phyloP scores from a whole-genome alignment of 164 flowering plant genomes.

The Platanus orientalis region DNA sequence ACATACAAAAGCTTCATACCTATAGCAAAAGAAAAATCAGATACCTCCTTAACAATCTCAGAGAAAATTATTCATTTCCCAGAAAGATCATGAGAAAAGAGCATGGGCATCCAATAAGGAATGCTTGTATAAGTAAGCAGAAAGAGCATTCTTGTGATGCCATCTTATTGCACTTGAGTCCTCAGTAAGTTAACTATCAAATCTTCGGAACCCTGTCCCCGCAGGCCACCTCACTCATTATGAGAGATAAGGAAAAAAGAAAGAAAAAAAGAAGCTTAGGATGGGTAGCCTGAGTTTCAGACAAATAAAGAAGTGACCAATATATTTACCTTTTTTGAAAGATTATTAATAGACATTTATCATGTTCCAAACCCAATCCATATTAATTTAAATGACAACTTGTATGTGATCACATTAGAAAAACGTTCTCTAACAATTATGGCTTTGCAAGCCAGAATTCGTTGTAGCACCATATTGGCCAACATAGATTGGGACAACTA shows the following conservation, averaged over 20 bases:
- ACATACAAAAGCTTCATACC: conserved; percentile 62
- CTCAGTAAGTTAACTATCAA: neutral
- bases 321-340: too few relatives aligned
- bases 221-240: too few relatives aligned
- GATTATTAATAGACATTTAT: too few relatives aligned
- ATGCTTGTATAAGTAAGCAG: conserved; percentile 1
- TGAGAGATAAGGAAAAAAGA: too few relatives aligned
- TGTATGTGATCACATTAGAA: too few relatives aligned
- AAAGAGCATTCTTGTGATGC: neutral
- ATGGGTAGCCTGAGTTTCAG: neutral
- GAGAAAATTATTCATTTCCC: neutral
- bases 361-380: neutral
- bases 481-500: too few relatives aligned
- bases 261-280: too few relatives aligned
- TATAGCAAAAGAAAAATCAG: conserved; percentile 16
- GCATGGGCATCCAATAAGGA: neutral
- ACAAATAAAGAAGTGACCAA: neutral
- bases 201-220: too few relatives aligned
- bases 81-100: neutral
- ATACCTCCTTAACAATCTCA: neutral
- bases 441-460: too few relatives aligned
- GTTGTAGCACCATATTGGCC: too few relatives aligned
- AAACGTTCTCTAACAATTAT: too few relatives aligned
- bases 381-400: neutral
- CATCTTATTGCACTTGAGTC: neutral